Base-by-base conservation (phyloP, 2,329 filamentous ascomycete genomes). In the Ilyonectria sp. region DNA sequence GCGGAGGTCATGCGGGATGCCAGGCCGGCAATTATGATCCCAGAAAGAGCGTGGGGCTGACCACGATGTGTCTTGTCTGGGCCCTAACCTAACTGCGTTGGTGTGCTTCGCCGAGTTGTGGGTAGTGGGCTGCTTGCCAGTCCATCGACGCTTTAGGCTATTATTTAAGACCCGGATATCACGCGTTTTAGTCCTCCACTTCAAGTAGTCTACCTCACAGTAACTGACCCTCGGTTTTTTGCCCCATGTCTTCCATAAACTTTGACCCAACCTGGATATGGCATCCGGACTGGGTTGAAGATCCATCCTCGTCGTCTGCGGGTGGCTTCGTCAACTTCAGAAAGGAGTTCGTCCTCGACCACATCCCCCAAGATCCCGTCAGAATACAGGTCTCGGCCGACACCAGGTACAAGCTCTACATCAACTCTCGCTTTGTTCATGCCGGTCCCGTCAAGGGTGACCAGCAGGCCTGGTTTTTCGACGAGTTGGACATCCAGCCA, bases 371-470 rank as follows among this genome's bases (percentile, higher is more conserved):
- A 54, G 3, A 46, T 49, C 5, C 64, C 60, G 0, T 35, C 23
- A 21, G 7, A 11, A 64, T 75, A 15, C 60, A 71, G n/a, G 57
- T 75, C 56, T 70, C 73, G 1, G 73, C 72, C 11, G 72, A 75
- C 55, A 75, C 73, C 2, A 56, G 67, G 23, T 75, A 74, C 58
- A 69, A 69, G 43, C 67, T 75, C 15, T 74, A 65, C 46, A 40
- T 75, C 31, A 75, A 74, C 46, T n/a, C 46, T 19, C 17, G 44
- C 5, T 40, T 65, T 7, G 63, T 70, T 15, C 35, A 49, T n/a
- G 60, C 65, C 17, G 73, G 73, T 4, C 73, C 72, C 2, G 70
- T 72, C 64, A 74, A 74, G 60, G 69, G 71, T 5, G 69, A 75
- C 31, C n/a, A 47, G 23, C 23, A 62, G n/a, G 40, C 66, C 9